Conservation (phyloP, 345 rosid genomes). For the Populus davidiana region DNA sequence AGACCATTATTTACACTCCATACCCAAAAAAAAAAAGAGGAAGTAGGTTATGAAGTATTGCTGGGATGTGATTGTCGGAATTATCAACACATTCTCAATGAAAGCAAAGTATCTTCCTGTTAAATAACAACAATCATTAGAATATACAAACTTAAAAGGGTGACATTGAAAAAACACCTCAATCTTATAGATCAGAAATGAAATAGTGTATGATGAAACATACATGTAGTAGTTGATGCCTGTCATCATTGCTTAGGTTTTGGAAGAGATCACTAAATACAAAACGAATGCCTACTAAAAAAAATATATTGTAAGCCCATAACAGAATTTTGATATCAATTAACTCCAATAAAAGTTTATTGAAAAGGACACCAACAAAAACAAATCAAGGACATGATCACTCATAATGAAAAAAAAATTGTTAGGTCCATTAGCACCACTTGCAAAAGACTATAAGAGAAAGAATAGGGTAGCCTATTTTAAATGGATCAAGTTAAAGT, state of each 20-base stretch:
- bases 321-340: constrained; percentile 4
- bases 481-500: background rate
- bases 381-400: constrained; percentile 1
- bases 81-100: constrained; percentile 95
- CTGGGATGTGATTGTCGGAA: constrained; percentile 87
- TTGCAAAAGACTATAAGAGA: constrained; percentile 33
- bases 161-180: background rate
- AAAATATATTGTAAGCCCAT: background rate
- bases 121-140: constrained; percentile 9
- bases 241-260: constrained; percentile 82
- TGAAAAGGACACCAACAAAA: background rate
- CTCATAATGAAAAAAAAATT: constrained; percentile 93
- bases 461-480: background rate
- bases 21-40: constrained; percentile 2
- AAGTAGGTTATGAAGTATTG: constrained; percentile 27
- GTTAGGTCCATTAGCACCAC: constrained; percentile 98
- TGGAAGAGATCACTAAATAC: constrained; percentile 88
- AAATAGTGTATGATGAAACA: constrained; percentile 20
- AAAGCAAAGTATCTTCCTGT: constrained; percentile 99
- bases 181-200: constrained; percentile 10
- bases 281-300: constrained; percentile 79
- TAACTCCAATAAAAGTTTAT: background rate
- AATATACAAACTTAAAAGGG: too few species aligned
- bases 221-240: constrained; percentile 91
- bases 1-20: background rate